These are phyloP conservation scores for Pseudoturritis turrita DNA, from an alignment of 345 rosid genomes.

Conservation along the genomic window DNA sequence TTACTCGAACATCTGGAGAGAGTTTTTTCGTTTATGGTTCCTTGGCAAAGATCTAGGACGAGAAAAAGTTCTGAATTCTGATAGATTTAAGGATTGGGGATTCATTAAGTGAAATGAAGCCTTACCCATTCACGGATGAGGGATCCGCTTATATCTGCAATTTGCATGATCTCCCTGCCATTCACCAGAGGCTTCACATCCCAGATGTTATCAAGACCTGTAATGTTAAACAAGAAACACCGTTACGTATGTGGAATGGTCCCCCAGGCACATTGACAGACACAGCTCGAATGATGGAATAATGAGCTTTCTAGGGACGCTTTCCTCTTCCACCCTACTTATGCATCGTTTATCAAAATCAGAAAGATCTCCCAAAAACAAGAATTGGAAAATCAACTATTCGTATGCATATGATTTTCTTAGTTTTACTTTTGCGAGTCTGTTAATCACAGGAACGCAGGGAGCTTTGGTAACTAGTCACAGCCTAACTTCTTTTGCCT, in stretches of 20 bases:
- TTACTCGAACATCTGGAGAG: not conserved
- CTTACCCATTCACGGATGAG: constrained; percentile 85
- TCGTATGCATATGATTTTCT: not conserved
- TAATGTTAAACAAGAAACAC: constrained; percentile 2
- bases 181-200: constrained; percentile 72
- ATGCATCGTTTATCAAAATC: not conserved
- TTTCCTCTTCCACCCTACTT: not conserved
- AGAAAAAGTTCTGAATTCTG: not conserved
- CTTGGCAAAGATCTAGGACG: not conserved
- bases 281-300: not conserved
- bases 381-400: not conserved
- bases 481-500: not conserved
- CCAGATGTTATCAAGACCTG: constrained; percentile 85
- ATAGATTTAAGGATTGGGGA: not conserved
- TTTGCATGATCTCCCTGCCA: constrained; percentile 76
- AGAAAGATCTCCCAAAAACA: not conserved
- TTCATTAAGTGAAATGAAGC: constrained; percentile 2
- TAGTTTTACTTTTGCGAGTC: not conserved
- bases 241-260: not conserved
- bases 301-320: not conserved
- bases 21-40: not conserved
- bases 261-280: not conserved
- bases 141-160: constrained; percentile 74
- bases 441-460: not conserved
- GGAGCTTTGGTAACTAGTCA: not conserved